Base-by-base conservation (phyloP, 306 rosid species). In the Senna tora region DNA sequence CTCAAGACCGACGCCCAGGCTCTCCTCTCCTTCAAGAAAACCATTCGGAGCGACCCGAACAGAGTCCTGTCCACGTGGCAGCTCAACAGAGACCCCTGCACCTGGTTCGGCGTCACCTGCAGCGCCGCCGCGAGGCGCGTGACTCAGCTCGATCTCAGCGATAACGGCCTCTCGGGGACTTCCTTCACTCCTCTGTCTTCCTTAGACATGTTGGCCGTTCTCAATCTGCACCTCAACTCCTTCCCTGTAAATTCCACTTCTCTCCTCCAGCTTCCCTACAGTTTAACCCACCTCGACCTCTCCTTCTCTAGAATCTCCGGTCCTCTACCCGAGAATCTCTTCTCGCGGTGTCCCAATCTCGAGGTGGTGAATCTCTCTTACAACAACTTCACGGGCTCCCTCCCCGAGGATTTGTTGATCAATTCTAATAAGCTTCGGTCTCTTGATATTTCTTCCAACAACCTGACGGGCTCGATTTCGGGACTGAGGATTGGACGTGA, bases 91-190 rank as follows among this genome's bases (percentile, higher is more conserved):
- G 85, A 78, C 39, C 88, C 90, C 56, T 93, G 98, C 88, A 83
- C 65, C 51, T 93, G 98, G 98, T 41, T 78, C 75, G 98, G 98
- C 42, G 79, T 93, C 50, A 39, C 97, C 58, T 93, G 98, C 83
- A 82, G 86, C 6, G 33, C 28, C 83, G 81, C 87, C 6, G 33
- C 28, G n/a, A 84, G 83, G 51, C 86, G 98, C 73, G 98, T 78
- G 4, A 78, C 87, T 70, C 80, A 82, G 64, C 88, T 93, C 51
- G 89, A 93, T 81, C 83, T 93, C 4, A 86, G 77, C 16, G 92
- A 85, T 0, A 79, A 50, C 64, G 39, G 13, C 34, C 81, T 89
- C 19, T 75, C n/a, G 6, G 98, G 89, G 21, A 75, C 71, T 38
- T 81, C 88, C 67, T 80, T 93, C 42, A 89, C 83, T 20, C 86